Conservation (phyloP, 768 basidiomycete genomes). For the Serendipita sp. region DNA sequence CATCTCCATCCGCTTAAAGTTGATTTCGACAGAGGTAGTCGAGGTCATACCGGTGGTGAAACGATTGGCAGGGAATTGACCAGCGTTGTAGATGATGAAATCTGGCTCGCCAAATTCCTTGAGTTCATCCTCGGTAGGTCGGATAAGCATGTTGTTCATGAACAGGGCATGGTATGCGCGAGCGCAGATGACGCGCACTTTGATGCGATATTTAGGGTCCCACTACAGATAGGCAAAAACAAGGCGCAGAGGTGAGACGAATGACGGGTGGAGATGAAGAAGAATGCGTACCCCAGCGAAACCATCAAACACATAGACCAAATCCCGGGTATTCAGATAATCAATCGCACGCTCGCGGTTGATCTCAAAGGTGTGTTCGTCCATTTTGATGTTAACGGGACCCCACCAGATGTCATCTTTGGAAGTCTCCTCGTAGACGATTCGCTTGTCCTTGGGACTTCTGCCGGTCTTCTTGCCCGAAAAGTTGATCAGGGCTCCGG, state of each 20-base stretch:
- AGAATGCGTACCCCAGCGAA: conserved; percentile 47
- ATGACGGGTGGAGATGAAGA: not conserved
- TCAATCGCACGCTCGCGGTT: conserved; percentile 98
- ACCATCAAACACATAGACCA: conserved; percentile 96
- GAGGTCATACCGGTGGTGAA: conserved; percentile 99
- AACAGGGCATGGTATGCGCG: conserved; percentile 97
- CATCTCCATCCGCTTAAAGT: conserved; percentile 99
- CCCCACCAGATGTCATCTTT: conserved; percentile 99
- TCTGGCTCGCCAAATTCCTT: conserved; percentile 93
- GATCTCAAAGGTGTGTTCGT: conserved; percentile 98
- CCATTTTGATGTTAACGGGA: conserved; percentile 98
- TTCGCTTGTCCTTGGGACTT: conserved; percentile 97
- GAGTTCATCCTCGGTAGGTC: conserved; percentile 89
- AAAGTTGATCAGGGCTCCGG: conserved; percentile 97
- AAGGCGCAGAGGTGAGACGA: conserved; percentile 7
- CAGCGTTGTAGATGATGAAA: conserved; percentile 99
- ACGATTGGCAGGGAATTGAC: conserved; percentile 98
- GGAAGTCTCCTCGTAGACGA: conserved; percentile 91
- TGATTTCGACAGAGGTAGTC: conserved; percentile 96
- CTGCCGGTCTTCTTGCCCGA: conserved; percentile 99
- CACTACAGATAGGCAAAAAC: conserved; percentile 25
- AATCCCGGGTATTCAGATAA: conserved; percentile 95
- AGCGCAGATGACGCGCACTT: conserved; percentile 97
- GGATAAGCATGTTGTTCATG: conserved; percentile 99
- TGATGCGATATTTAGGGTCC: conserved; percentile 99